phyloP scores from a whole-genome alignment of 108 stramenopile genomes.

The Pseudonitzschia pungens region DNA sequence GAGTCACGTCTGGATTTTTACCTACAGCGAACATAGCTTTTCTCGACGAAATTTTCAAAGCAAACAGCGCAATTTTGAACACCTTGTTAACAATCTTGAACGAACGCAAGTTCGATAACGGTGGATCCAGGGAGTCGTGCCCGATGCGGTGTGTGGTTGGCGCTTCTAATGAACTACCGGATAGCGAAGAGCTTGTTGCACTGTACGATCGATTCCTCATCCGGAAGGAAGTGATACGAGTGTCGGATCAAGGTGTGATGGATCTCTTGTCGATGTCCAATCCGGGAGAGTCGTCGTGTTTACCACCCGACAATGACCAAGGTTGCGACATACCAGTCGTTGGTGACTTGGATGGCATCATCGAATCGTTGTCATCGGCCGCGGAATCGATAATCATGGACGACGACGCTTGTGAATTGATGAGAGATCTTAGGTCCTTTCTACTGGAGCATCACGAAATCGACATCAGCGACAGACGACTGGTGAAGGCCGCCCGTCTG shows the following conservation, averaged over 20 bases:
- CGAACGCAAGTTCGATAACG: slow-evolving; percentile 76
- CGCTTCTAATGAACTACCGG: slow-evolving; percentile 76
- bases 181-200: slow-evolving; percentile 74
- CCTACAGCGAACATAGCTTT: slow-evolving; percentile 63
- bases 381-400: slow-evolving; percentile 37
- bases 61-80: slow-evolving; percentile 75
- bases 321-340: slow-evolving; percentile 16
- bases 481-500: slow-evolving; percentile 59
- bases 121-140: slow-evolving; percentile 51
- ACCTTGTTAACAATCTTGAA: slow-evolving; percentile 79
- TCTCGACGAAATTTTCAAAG: slow-evolving; percentile 80
- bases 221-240: slow-evolving; percentile 58
- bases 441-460: slow-evolving; percentile 52
- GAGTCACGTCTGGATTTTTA: slow-evolving; percentile 65
- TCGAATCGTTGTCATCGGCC: slow-evolving; percentile 36
- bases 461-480: slow-evolving; percentile 65
- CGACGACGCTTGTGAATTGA: slow-evolving; percentile 42
- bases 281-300: slow-evolving; percentile 24
- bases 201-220: slow-evolving; percentile 74
- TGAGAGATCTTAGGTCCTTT: slow-evolving; percentile 50
- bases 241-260: slow-evolving; percentile 69
- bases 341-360: slow-evolving; percentile 37
- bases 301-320: not conserved
- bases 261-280: slow-evolving; percentile 49
- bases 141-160: slow-evolving; percentile 74